Evolutionary conservation across 768 basidiomycete species (phyloP).

Genomic region (Leccinum subgranulosum): DNA sequence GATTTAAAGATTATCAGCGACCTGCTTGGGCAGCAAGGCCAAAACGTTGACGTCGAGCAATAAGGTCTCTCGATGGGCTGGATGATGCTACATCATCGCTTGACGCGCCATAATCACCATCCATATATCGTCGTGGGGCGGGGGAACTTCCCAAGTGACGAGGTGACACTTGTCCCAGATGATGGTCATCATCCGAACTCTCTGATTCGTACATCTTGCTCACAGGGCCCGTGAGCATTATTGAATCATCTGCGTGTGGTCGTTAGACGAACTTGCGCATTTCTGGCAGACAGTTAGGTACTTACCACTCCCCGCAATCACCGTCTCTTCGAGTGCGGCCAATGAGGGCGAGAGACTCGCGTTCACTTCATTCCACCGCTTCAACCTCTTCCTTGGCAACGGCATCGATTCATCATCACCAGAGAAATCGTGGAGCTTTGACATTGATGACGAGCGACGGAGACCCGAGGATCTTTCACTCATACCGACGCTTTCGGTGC

Average conservation of each 20-base stretch:
- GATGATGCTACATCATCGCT: conserved; percentile 48
- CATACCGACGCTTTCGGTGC: conserved; percentile 7
- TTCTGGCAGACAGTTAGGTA: not conserved
- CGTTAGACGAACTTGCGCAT: conserved; percentile 2
- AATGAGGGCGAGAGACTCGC: conserved; percentile 16
- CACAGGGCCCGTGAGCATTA: conserved; percentile 28
- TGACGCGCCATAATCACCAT: conserved; percentile 34
- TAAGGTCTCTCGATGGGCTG: conserved; percentile 48
- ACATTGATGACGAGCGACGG: conserved; percentile 27
- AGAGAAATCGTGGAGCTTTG: conserved; percentile 15
- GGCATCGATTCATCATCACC: conserved; percentile 17
- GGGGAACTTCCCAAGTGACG: conserved; percentile 61
- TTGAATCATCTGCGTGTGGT: conserved; percentile 44
- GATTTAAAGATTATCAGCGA: conserved; percentile 10
- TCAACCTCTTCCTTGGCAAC: conserved; percentile 24
- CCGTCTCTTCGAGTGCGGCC: conserved; percentile 23
- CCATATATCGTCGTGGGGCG: conserved; percentile 40
- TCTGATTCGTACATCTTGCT: conserved; percentile 17
- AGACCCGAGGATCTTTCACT: conserved; percentile 11
- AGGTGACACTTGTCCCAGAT: conserved; percentile 66
- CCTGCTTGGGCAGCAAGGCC: conserved; percentile 4
- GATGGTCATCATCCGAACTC: conserved; percentile 62
- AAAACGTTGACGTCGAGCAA: conserved; percentile 38
- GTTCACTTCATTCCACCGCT: conserved; percentile 18
- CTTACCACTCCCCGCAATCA: conserved; percentile 36